These are phyloP conservation scores for Boletus subcaerulescens DNA, from an alignment of 768 basidiomycete genomes.

Conservation along the genomic window DNA sequence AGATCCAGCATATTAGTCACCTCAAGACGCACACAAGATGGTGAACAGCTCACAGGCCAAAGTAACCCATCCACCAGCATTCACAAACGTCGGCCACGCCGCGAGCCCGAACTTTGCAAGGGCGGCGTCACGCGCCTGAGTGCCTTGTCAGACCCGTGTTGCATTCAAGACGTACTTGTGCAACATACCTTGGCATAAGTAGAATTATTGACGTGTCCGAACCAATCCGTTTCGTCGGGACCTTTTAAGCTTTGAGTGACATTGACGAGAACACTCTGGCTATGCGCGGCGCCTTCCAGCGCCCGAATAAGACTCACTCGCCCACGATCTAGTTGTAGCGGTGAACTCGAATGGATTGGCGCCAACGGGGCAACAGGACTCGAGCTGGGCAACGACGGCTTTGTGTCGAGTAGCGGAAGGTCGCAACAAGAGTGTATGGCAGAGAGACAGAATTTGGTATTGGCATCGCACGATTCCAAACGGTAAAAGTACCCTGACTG, in stretches of 20 bases:
- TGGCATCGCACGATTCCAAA: conserved; percentile 9
- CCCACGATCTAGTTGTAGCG: conserved; percentile 6
- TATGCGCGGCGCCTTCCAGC: background rate
- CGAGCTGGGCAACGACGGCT: conserved; percentile 8
- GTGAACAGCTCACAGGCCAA: conserved; percentile 1
- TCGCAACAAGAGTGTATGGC: conserved; percentile 6
- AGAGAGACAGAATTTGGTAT: conserved; percentile 5
- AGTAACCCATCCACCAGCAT: conserved; percentile 4
- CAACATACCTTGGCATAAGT: conserved; percentile 12
- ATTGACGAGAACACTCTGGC: background rate
- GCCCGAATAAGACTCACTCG: conserved; percentile 9
- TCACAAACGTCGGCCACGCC: conserved; percentile 14
- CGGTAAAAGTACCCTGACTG: conserved; percentile 11
- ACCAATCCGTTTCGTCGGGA: conserved; percentile 18
- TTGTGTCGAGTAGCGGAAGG: conserved; percentile 10
- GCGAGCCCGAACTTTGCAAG: conserved; percentile 6
- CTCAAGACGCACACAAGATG: background rate
- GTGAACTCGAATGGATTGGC: conserved; percentile 15
- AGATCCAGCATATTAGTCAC: background rate
- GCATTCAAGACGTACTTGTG: background rate
- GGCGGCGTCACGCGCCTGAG: conserved; percentile 15
- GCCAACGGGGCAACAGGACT: conserved; percentile 14
- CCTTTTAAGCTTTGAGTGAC: conserved; percentile 7
- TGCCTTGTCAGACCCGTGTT: background rate
- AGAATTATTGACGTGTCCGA: conserved; percentile 16